Conservation (phyloP, 148 eudicot species). For the Linanthus parryae region DNA sequence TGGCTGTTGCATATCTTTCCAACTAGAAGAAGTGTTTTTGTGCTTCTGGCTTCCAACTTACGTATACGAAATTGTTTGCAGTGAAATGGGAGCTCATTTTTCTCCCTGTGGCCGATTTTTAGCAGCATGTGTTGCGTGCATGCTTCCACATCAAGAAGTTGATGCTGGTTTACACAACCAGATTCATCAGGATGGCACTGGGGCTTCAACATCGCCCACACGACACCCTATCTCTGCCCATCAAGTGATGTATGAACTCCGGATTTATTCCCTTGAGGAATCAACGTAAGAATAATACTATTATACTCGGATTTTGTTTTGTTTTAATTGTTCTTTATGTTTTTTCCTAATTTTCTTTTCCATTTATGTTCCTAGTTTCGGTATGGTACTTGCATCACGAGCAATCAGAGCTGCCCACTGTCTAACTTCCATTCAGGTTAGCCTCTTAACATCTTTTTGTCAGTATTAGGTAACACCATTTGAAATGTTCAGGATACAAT, state of each 20-base stretch:
- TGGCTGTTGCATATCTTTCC: not conserved
- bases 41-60: constrained; percentile 4
- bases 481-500: not conserved
- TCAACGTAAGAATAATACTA: constrained; percentile 54
- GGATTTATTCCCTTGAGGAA: constrained; percentile 96
- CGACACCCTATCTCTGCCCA: constrained; percentile 96
- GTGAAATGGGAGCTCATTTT: constrained; percentile 99
- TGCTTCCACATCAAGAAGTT: constrained; percentile 63
- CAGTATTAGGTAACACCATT: not conserved
- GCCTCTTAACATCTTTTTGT: constrained; percentile 18
- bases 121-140: constrained; percentile 98
- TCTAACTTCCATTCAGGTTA: constrained; percentile 96
- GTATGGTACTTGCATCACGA: constrained; percentile 84
- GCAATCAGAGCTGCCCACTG: constrained; percentile 99
- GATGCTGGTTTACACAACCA: constrained; percentile 62
- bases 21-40: not conserved
- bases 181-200: constrained; percentile 46
- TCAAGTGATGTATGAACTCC: constrained; percentile 86
- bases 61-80: constrained; percentile 28
- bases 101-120: constrained; percentile 97
- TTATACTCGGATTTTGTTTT: not conserved
- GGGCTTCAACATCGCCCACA: constrained; percentile 79
- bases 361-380: constrained; percentile 48
- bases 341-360: constrained; percentile 2
- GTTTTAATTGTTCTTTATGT: not conserved